Conservation (phyloP, 306 rosid species). For the Inga oerstediana region DNA sequence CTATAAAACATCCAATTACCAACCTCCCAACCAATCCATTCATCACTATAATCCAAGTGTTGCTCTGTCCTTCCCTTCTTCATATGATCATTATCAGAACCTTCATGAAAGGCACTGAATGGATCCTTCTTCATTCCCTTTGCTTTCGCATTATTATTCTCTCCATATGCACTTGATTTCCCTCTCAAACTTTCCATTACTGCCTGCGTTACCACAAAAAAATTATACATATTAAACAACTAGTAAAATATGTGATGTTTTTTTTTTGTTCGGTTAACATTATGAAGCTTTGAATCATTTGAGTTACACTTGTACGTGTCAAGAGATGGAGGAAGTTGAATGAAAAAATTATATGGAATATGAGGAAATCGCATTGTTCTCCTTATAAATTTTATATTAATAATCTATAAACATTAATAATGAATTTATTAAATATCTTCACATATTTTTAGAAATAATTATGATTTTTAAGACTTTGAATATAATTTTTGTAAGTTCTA, state of each 20-base stretch:
- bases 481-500: no score
- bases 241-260: neutral
- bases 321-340: no score
- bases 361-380: no score
- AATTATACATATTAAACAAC: neutral
- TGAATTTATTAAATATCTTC: no score
- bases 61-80: neutral
- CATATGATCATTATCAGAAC: neutral
- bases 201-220: neutral
- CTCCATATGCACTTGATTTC: neutral
- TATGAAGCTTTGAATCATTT: neutral
- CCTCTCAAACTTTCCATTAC: neutral
- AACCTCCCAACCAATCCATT: neutral
- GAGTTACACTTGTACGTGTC: no score
- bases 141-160: neutral
- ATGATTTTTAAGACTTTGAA: no score
- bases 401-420: no score
- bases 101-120: neutral
- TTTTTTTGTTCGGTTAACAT: no score
- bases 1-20: neutral
- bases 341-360: no score
- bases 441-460: no score
- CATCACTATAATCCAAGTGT: neutral
- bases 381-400: no score
- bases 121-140: neutral